These are phyloP conservation scores for Chaetomium globosum DNA, from an alignment of 2,329 filamentous ascomycete species.

Conservation along the genomic window DNA sequence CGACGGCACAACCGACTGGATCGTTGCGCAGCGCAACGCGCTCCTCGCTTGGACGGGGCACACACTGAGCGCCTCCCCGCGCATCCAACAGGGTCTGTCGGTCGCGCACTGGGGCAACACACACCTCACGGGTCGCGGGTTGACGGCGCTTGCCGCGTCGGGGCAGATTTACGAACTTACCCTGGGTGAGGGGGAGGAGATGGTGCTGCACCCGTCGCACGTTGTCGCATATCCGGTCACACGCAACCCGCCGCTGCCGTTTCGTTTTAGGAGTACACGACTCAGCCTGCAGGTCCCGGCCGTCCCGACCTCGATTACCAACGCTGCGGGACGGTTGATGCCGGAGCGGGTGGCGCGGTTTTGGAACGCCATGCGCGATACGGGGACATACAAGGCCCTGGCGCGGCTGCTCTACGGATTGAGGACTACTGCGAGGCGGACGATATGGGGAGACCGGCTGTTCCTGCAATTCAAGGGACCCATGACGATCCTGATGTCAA, in stretches of 20 bases:
- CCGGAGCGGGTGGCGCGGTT: constrained; percentile 66
- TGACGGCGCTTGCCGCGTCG: constrained; percentile 80
- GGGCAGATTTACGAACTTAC: constrained; percentile 88
- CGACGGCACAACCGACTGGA: constrained; percentile 94
- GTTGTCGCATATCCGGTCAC: constrained; percentile 87
- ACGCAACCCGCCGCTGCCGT: constrained; percentile 73
- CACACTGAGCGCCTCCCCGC: constrained; percentile 74
- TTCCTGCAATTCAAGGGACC: constrained; percentile 91
- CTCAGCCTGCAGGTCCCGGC: constrained; percentile 79
- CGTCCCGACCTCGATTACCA: constrained; percentile 45
- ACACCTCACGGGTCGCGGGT: constrained; percentile 80
- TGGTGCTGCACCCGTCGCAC: constrained; percentile 87
- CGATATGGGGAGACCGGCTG: constrained; percentile 90
- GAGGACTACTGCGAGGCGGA: constrained; percentile 75
- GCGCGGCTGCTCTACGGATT: constrained; percentile 67
- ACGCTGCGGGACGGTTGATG: constrained; percentile 54
- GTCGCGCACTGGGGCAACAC: constrained; percentile 91
- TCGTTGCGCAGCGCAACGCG: constrained; percentile 82
- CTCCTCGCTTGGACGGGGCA: constrained; percentile 97
- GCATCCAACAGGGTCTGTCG: constrained; percentile 72
- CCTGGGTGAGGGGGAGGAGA: constrained; percentile 80
- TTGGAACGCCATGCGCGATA: constrained; percentile 70
- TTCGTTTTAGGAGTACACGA: constrained; percentile 79
- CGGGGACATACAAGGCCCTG: constrained; percentile 70
- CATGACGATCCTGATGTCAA: constrained; percentile 82